Conservation (phyloP, 192 early-diverging fungal species). For the Rhizophagus sp. region DNA sequence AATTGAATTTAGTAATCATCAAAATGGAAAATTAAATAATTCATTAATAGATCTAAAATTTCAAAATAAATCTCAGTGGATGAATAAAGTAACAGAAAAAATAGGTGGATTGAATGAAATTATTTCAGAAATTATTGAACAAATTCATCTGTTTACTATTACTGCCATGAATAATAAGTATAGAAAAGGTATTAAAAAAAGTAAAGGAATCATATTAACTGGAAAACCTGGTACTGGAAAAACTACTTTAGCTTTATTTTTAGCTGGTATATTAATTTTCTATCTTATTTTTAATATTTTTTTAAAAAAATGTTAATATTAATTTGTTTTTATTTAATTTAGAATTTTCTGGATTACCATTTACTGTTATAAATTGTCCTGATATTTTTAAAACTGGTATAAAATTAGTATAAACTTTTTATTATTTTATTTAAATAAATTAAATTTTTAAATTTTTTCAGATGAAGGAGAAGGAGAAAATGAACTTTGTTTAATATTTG, state of each 20-base stretch:
- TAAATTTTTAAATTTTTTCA: conserved; percentile 11
- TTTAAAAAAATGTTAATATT: not conserved
- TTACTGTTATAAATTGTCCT: conserved; percentile 46
- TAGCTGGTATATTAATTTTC: conserved; percentile 35
- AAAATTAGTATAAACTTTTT: not conserved
- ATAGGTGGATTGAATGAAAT: conserved; percentile 44
- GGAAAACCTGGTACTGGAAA: conserved; percentile 59
- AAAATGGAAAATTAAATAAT: not conserved
- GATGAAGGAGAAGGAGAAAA: conserved; percentile 59
- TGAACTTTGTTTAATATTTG: conserved; percentile 45
- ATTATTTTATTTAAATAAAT: not conserved
- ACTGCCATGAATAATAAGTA: not conserved
- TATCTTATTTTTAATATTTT: not conserved
- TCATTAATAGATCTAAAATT: not conserved
- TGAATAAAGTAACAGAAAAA: not conserved
- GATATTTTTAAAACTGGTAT: conserved; percentile 52
- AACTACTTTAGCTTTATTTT: conserved; percentile 44
- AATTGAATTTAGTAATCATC: not conserved
- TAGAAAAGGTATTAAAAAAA: not conserved
- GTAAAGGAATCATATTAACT: conserved; percentile 47
- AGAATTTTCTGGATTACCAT: conserved; percentile 47
- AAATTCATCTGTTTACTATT: conserved; percentile 32
- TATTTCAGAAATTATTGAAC: conserved; percentile 33
- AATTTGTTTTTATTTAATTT: not conserved
- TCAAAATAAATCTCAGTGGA: conserved; percentile 1